phyloP scores from a whole-genome alignment of 306 rosid genomes.

The Pueraria montana region DNA sequence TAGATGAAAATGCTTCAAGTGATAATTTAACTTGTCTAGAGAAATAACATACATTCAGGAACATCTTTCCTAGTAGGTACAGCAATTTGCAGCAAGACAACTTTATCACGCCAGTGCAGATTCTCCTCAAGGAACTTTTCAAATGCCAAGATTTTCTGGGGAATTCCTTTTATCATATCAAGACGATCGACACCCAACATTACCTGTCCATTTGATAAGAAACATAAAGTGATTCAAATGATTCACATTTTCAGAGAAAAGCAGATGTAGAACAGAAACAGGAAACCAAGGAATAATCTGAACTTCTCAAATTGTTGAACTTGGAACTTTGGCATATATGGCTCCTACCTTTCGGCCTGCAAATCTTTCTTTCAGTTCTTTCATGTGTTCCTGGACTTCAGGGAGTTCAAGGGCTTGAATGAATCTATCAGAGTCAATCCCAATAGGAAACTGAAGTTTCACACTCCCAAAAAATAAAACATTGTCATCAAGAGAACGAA shows the following conservation, averaged over 20 bases:
- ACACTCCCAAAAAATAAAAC: slow-evolving; percentile 49
- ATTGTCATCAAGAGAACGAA: slow-evolving; percentile 48
- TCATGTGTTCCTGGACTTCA: slow-evolving; percentile 87
- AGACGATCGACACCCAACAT: slow-evolving; percentile 98
- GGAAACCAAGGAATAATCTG: slow-evolving; percentile 26
- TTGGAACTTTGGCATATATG: slow-evolving; percentile 19
- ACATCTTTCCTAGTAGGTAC: slow-evolving; percentile 96
- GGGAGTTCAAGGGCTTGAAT: slow-evolving; percentile 86
- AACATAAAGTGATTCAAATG: slow-evolving; percentile 45
- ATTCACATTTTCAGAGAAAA: slow-evolving; percentile 29
- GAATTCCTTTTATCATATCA: slow-evolving; percentile 98
- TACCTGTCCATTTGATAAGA: slow-evolving; percentile 69
- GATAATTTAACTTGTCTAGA: slow-evolving; percentile 38
- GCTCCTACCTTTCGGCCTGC: slow-evolving; percentile 85
- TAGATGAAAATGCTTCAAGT: slow-evolving; percentile 27
- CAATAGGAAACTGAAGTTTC: slow-evolving; percentile 91
- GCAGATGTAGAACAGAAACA: slow-evolving; percentile 3
- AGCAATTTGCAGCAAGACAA: slow-evolving; percentile 94
- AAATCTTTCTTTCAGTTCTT: slow-evolving; percentile 87
- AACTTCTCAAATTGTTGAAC: not conserved
- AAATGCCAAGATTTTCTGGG: slow-evolving; percentile 93
- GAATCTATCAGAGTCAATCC: slow-evolving; percentile 91
- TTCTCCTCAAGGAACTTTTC: slow-evolving; percentile 97
- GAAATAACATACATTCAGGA: slow-evolving; percentile 80
- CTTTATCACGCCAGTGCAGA: slow-evolving; percentile 89